A percentile compares a stretch with the other conserved stretches of the same genome.
phyloP scores from a whole-genome alignment of 2,329 filamentous ascomycete genomes.

The Coniochaeta sp. region DNA sequence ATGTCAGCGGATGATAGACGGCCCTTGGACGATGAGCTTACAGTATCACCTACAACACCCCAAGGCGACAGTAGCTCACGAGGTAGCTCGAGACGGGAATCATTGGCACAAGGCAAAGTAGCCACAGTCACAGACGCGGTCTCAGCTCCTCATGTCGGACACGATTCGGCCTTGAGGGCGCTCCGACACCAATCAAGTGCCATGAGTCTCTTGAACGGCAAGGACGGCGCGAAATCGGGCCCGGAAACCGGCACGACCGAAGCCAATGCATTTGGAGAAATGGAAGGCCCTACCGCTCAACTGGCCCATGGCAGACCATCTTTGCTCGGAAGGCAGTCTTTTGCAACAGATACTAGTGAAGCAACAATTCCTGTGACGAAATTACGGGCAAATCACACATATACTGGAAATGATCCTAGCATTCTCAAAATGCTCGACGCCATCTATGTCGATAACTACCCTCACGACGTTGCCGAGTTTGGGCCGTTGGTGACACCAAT shows the following conservation, averaged over 20 bases:
- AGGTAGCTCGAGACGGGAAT: constrained; percentile 28
- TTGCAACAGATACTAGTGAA: constrained; percentile 19
- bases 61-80: constrained; percentile 21
- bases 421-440: constrained; percentile 69
- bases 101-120: constrained; percentile 18
- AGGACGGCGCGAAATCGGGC: constrained; percentile 48
- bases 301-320: constrained; percentile 18
- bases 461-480: constrained; percentile 59
- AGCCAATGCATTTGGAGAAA: constrained; percentile 51
- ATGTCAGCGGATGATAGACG: constrained; percentile 26
- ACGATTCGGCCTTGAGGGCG: constrained; percentile 27
- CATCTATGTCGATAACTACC: constrained; percentile 70
- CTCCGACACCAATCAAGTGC: constrained; percentile 54
- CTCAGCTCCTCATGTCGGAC: constrained; percentile 2
- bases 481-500: constrained; percentile 73
- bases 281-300: constrained; percentile 48
- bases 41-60: constrained; percentile 16
- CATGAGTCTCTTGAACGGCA: constrained; percentile 50
- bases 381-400: constrained; percentile 67
- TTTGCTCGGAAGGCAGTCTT: constrained; percentile 9
- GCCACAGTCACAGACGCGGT: constrained; percentile 4
- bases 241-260: constrained; percentile 53
- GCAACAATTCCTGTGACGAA: constrained; percentile 21
- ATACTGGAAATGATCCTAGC: constrained; percentile 68
- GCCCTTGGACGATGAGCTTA: constrained; percentile 17